Percentiles rank a stretch among this genome's conserved stretches.
These are phyloP conservation scores for Tolypocladium amazonense DNA, from an alignment of 2,329 filamentous ascomycete genomes.

Conservation along the genomic window DNA sequence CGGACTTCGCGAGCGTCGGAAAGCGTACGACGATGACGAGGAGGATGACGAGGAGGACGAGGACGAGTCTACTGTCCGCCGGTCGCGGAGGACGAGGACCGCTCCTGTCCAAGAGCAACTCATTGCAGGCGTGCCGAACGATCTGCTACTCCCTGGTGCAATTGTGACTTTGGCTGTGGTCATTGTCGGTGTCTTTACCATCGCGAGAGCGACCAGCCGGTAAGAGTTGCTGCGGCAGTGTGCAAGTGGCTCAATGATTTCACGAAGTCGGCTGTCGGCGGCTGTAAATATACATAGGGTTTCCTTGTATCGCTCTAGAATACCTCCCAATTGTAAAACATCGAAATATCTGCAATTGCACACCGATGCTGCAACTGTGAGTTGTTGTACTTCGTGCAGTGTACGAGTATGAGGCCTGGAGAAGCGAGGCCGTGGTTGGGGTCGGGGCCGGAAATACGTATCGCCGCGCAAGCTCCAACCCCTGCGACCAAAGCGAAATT, in stretches of 20 bases:
- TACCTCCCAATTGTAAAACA: constrained; percentile 7
- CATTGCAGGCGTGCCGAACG: constrained; percentile 87
- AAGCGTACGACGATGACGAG: constrained; percentile 36
- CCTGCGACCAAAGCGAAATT: constrained; percentile 9
- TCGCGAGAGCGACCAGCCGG: constrained; percentile 57
- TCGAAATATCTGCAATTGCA: not conserved
- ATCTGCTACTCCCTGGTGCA: constrained; percentile 83
- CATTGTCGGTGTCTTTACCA: constrained; percentile 85
- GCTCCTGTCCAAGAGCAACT: constrained; percentile 57
- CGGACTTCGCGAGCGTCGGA: constrained; percentile 39
- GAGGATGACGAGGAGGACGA: constrained; percentile 44
- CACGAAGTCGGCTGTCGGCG: constrained; percentile 18
- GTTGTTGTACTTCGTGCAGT: too few relatives aligned
- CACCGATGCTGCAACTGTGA: not conserved
- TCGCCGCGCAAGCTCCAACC: constrained; percentile 2
- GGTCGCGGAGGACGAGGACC: constrained; percentile 28
- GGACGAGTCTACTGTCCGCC: constrained; percentile 34
- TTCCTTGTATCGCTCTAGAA: constrained; percentile 12
- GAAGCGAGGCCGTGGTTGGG: not conserved
- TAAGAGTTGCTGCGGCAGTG: constrained; percentile 19
- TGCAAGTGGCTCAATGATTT: constrained; percentile 20
- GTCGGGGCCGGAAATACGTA: constrained; percentile 11
- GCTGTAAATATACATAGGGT: constrained; percentile 21
- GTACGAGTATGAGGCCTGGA: not conserved
- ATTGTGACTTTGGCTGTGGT: constrained; percentile 93